These are phyloP conservation scores for Pseudogymnoascus sp. DNA, from an alignment of 2,329 filamentous ascomycete genomes.

Conservation along the genomic window DNA sequence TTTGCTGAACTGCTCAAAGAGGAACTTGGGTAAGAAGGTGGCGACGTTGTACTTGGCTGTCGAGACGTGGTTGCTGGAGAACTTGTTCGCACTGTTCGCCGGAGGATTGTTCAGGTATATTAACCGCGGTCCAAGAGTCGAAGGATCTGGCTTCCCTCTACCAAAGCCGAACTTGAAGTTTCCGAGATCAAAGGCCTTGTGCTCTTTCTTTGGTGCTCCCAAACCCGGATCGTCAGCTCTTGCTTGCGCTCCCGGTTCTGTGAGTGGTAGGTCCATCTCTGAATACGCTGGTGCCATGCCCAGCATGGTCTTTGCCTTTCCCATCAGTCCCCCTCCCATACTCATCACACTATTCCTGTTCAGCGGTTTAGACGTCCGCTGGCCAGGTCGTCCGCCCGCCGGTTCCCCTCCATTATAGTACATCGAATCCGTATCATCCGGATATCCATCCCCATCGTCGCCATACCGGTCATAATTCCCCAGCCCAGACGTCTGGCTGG, in stretches of 20 bases:
- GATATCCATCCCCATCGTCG: constrained; percentile 75
- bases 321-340: constrained; percentile 80
- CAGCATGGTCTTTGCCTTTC: constrained; percentile 81
- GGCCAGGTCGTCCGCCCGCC: constrained; percentile 32
- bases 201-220: constrained; percentile 36
- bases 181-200: constrained; percentile 59
- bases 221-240: constrained; percentile 35
- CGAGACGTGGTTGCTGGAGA: constrained; percentile 92
- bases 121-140: constrained; percentile 82
- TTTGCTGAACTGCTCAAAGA: constrained; percentile 98
- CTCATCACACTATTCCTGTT: constrained; percentile 85
- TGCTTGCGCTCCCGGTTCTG: constrained; percentile 58
- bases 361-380: constrained; percentile 44
- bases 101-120: constrained; percentile 96
- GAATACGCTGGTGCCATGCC: constrained; percentile 85
- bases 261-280: constrained; percentile 96
- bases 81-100: constrained; percentile 83
- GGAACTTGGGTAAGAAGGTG: constrained; percentile 92
- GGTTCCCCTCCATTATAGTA: constrained; percentile 54
- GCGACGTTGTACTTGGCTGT: constrained; percentile 95
- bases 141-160: constrained; percentile 76
- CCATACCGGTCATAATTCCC: constrained; percentile 90
- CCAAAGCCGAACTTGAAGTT: constrained; percentile 94
- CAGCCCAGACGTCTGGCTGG: constrained; percentile 71
- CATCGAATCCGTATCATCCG: constrained; percentile 66